Evolutionary conservation across 768 basidiomycete species (phyloP), one percentile per base, ranked within the genome.

Genomic region (Pleurotus ostreatus): DNA sequence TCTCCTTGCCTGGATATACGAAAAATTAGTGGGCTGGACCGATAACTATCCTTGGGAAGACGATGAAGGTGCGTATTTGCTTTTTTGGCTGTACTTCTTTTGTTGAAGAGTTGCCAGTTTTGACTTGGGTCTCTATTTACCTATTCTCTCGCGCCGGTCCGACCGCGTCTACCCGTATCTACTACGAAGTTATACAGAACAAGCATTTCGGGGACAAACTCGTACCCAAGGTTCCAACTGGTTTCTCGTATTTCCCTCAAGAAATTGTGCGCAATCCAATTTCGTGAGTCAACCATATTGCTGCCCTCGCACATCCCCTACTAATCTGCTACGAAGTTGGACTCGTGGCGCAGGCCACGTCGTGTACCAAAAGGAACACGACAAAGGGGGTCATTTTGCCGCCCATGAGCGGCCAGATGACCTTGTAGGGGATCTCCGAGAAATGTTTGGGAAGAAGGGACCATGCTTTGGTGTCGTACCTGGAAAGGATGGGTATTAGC

Each of bases 81-180:
- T 12, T 0, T 37, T 4, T 26, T 54, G 23, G 30, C 43, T 30
- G 26, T 9, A 5, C n/a, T 16, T 38, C 15, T 46, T 26, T 11
- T 16, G 44, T 56, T 61, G 52, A 5, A 20, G 63, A 39, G 61
- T 61, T 2, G 53, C 56, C 59, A 84, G 84, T 85, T 1, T 60
- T 86, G 26, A 82, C 80, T 0, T 86, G 84, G 83, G 64, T 83
- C 4, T 83, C 81, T 1, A 71, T 84, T 13, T 84, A 82, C 60
- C 78, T 74, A 71, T 84, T 85, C 66, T 84, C 83, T 4, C 75
- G 78, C 2, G 74, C 77, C 0, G 83, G 84, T 0, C 83, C 85
- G 2, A 73, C 82, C 2, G 82, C 84, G 0, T 77, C 84, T 0
- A 34, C 78, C 2, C 72, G 83, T 3, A 82, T 85, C 13, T 86